Evolutionary conservation across 805 yeast genomes (phyloP).

Genomic region (Saturnispora zaruensis): DNA sequence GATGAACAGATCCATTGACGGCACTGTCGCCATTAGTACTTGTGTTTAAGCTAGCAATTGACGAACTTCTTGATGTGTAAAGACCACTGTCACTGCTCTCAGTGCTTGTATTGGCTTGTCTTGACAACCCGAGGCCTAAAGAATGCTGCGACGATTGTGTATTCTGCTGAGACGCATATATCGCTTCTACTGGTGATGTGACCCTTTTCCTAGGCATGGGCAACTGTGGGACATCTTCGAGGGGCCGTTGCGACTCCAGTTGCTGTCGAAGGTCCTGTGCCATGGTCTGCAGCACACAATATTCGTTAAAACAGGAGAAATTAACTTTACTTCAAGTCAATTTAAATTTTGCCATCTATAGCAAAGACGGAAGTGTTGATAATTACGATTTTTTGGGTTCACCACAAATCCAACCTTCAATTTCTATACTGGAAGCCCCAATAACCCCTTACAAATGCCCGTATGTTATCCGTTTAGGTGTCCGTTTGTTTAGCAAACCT

Average conservation of each 20-base stretch:
- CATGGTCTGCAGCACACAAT: neutral
- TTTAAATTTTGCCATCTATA: neutral
- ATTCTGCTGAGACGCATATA: neutral
- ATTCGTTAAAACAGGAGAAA: neutral
- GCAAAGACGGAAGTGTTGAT: neutral
- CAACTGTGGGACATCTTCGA: conserved; percentile 1
- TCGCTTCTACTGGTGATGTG: neutral
- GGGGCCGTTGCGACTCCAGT: neutral
- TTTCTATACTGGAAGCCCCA: neutral
- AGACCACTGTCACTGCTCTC: neutral
- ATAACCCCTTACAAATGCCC: neutral
- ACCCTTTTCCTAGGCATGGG: neutral
- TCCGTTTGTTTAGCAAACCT: too few species aligned
- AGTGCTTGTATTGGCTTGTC: neutral
- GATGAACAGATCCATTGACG: conserved; percentile 1
- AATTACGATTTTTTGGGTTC: neutral
- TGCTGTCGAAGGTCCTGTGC: conserved; percentile 1
- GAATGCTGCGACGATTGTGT: neutral
- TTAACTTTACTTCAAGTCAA: neutral
- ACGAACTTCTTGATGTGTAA: neutral
- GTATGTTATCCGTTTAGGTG: neutral
- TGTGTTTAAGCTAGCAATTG: neutral
- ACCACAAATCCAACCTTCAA: neutral
- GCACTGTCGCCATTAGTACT: neutral
- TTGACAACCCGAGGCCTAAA: neutral